Percentiles rank a stretch among this genome's conserved stretches.
phyloP scores from a whole-genome alignment of 1,139 yeast genomes.

The Arxiozyma bovina region DNA sequence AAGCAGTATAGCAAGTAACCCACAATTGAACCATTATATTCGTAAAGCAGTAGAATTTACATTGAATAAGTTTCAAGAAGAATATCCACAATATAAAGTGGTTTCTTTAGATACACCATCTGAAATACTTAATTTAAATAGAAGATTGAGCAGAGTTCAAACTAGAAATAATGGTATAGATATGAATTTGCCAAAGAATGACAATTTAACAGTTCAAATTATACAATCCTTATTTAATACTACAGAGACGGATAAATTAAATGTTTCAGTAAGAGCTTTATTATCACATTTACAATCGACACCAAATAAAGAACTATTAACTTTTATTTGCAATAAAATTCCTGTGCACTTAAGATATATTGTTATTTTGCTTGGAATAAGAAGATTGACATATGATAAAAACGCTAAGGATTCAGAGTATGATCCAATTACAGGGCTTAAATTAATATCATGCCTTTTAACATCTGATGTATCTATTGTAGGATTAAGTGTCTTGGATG shows the following conservation, averaged over 20 bases:
- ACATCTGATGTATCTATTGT: conserved; percentile 75
- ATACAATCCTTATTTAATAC: conserved; percentile 45
- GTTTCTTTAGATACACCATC: conserved; percentile 13
- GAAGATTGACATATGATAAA: conserved; percentile 21
- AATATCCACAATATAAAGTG: conserved; percentile 19
- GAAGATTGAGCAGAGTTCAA: conserved; percentile 27
- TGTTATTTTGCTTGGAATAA: conserved; percentile 42
- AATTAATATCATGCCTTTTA: conserved; percentile 56
- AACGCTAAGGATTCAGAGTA: conserved; percentile 10
- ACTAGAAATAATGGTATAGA: conserved; percentile 23
- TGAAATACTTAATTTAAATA: conserved; percentile 12
- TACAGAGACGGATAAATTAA: conserved; percentile 41
- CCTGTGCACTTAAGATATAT: conserved; percentile 84
- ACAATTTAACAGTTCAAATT: conserved; percentile 36
- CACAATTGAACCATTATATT: conserved; percentile 24
- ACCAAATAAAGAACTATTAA: conserved; percentile 40
- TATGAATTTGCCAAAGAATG: conserved; percentile 14
- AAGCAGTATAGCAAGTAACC: conserved; percentile 23
- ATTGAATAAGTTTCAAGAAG: conserved; percentile 22
- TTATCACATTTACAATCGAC: conserved; percentile 33
- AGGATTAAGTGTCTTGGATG: conserved; percentile 83
- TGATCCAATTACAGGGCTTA: conserved; percentile 43
- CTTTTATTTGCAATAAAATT: conserved; percentile 63
- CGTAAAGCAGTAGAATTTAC: conserved; percentile 21
- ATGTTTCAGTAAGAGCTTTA: conserved; percentile 40